These are phyloP conservation scores for Tolypocladium capitatum DNA, from an alignment of 2,329 filamentous ascomycete species.

Conservation along the genomic window DNA sequence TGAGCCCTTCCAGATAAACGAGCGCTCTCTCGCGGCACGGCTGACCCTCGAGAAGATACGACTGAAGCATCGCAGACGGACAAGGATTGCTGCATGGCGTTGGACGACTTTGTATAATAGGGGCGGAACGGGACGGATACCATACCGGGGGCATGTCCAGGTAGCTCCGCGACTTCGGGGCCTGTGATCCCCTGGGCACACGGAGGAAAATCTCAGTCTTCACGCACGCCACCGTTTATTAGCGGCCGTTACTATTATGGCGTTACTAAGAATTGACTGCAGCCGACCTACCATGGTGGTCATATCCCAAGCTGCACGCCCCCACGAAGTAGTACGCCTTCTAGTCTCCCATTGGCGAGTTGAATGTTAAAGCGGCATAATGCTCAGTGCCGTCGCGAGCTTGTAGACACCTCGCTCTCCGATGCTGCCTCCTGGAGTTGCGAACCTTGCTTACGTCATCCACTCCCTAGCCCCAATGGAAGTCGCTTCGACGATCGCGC, in stretches of 20 bases:
- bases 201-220: neutral
- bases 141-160: neutral
- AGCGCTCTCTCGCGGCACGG: neutral
- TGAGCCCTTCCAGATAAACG: conserved; percentile 25
- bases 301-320: neutral
- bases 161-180: neutral
- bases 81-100: neutral
- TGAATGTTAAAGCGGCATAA: neutral
- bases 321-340: neutral
- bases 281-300: neutral
- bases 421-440: too few species aligned
- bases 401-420: too few species aligned
- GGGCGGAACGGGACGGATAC: neutral
- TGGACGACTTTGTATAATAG: neutral
- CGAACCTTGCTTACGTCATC: neutral
- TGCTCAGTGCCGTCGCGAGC: neutral
- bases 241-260: neutral
- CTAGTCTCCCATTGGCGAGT: too few species aligned
- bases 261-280: neutral
- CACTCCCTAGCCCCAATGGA: neutral
- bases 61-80: neutral
- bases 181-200: neutral
- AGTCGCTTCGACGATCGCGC: neutral
- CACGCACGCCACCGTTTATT: neutral
- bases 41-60: conserved; percentile 3